Evolutionary conservation across 2,329 filamentous ascomycete genomes (phyloP), one percentile per base, ranked within the genome.

Genomic region (Penicillium sp.): DNA sequence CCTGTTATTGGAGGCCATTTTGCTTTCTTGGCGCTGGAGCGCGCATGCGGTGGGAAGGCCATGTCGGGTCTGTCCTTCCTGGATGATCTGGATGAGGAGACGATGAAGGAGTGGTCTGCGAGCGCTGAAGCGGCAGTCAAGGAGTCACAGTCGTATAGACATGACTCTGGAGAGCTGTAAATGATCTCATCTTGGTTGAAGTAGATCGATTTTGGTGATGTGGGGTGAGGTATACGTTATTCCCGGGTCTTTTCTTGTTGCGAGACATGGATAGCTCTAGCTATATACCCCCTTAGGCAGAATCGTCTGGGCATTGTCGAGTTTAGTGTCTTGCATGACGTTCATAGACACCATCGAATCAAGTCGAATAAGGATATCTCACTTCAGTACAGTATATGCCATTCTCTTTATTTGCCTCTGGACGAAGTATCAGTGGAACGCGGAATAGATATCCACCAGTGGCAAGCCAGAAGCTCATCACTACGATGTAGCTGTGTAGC

Each of bases 1-100:
- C 91, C 91, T 1, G 91, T 95, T 4, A 86, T 93, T 14, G 91
- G 91, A 13, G 91, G 89, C 0, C 90, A 94, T 75, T 96, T 94
- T 79, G 88, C 90, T 2, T 91, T 92, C 68, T 77, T 96, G 69
- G 88, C 90, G n/a, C 75, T 95, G 42, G 87, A 91, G 74, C 82
- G 88, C 65, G 90, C 90, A 21, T 95, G 91, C 75, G 87, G 83
- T 2, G 90, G 90, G 2, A 81, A 80, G 59, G 88, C 87, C 3
- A 78, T 83, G 62, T 77, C 82, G 18, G 85, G 81, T 0, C 73
- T 90, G 61, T 69, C 68, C 19, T 81, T 79, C 58, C 67, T 81
- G 63, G 71, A 79, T 46, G 71, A 75, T 6, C 52, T 61, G 9
- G 60, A 67, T 9, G 37, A 58, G 19, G 55, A 62, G 42, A 60